Conservation (phyloP, 2,329 filamentous ascomycete species). For the Ophiocordyceps sinensis region DNA sequence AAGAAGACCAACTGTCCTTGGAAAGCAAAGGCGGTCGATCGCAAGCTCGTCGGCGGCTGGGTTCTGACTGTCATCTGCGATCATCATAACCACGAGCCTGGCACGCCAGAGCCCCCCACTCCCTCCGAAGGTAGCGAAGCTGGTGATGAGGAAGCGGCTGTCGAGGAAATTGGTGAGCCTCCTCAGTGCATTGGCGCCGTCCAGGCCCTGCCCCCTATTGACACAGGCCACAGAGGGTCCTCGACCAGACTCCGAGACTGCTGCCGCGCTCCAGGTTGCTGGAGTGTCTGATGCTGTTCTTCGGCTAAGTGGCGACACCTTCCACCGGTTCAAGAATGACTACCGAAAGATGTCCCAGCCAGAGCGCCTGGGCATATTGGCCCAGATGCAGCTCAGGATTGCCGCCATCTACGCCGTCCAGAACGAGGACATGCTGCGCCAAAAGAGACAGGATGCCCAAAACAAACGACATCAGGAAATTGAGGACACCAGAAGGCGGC, state of each 20-base stretch:
- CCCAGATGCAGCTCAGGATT: slow-evolving; percentile 25
- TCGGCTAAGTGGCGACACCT: slow-evolving; percentile 27
- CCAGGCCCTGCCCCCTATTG: not conserved
- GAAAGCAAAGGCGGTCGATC: slow-evolving; percentile 29
- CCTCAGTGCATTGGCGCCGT: not conserved
- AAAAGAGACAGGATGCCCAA: slow-evolving; percentile 22
- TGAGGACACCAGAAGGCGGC: slow-evolving; percentile 16
- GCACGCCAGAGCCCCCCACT: slow-evolving; percentile 26
- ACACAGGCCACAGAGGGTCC: slow-evolving; percentile 13
- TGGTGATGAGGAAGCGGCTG: slow-evolving; percentile 17
- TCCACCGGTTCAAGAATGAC: slow-evolving; percentile 27
- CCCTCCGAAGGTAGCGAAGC: slow-evolving; percentile 17
- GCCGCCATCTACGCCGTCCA: slow-evolving; percentile 30
- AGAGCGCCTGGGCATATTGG: slow-evolving; percentile 22
- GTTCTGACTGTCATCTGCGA: slow-evolving; percentile 28
- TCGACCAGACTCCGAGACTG: slow-evolving; percentile 20
- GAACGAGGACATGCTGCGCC: slow-evolving; percentile 27
- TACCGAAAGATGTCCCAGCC: slow-evolving; percentile 27
- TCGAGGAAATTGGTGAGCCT: slow-evolving; percentile 6
- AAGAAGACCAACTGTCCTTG: slow-evolving; percentile 32
- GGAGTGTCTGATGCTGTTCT: slow-evolving; percentile 23
- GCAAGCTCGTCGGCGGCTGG: slow-evolving; percentile 28
- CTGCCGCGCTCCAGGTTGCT: slow-evolving; percentile 22
- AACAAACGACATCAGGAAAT: slow-evolving; percentile 23
- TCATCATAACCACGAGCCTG: slow-evolving; percentile 28